Conservation (phyloP, 345 rosid genomes). For the Arabis alpina region DNA sequence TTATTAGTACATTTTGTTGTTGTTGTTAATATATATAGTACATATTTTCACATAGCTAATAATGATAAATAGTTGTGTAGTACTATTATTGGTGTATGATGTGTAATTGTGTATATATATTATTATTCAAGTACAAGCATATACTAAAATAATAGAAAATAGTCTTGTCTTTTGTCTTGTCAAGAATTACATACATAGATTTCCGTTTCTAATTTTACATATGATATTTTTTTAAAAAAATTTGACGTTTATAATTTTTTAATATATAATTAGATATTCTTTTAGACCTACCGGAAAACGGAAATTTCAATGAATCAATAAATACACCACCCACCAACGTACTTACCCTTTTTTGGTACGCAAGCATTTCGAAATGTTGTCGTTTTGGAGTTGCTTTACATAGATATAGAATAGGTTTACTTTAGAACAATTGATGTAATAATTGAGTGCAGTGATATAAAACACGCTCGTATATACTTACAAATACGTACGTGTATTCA, state of each 20-base stretch:
- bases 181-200: constrained; percentile 13
- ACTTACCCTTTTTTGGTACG: constrained; percentile 37
- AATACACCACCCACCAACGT: constrained; percentile 41
- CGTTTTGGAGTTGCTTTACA: constrained; percentile 24
- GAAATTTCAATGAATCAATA: constrained; percentile 16
- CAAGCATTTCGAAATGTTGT: constrained; percentile 4
- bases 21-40: too few species aligned
- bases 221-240: background rate
- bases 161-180: background rate
- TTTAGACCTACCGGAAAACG: background rate
- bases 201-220: background rate
- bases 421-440: constrained; percentile 12
- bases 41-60: constrained; percentile 1
- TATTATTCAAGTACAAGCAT: constrained; percentile 18
- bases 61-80: constrained; percentile 22
- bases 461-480: background rate
- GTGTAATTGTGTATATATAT: background rate
- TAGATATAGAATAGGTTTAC: constrained; percentile 1
- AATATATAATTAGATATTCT: too few species aligned
- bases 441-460: background rate
- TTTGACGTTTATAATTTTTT: too few species aligned
- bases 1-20: constrained; percentile 19
- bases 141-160: background rate
- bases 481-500: background rate
- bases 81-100: constrained; percentile 28